Base-by-base conservation (phyloP, 2,329 filamentous ascomycete species). In the Colletotrichum sp. region DNA sequence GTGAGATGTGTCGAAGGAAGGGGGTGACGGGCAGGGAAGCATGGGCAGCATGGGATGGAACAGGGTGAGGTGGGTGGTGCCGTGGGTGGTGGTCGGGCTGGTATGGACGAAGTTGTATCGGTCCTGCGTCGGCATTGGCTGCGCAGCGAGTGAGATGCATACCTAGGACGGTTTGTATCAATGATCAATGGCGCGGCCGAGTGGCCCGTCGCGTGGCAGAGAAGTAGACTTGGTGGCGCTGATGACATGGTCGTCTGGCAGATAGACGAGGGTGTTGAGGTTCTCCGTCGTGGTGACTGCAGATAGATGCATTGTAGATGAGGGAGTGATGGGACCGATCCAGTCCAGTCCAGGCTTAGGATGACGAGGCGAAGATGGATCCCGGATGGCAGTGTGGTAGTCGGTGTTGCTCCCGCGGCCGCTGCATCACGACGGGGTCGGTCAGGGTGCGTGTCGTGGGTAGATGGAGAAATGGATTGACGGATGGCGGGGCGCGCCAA, bases 1-100 rank as follows among this genome's bases (percentile, higher is more conserved):
- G 64, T 34, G 61, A 76, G 74, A 70, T 76, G 66, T 28, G 66
- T 70, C 71, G 36, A 75, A 66, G 66, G 36, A 62, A 52, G 67
- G 56, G 30, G 39, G 64, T 64, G 43, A 73, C 43, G 34, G 60
- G 66, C 56, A 34, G 62, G 28, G 61, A 15, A 64, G 61, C 55
- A 22, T 18, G 28, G 52, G 52, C 52, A 70, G 61, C 60, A 76
- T 74, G 60, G 66, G 71, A 75, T 61, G 74, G 71, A 60, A 74
- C 48, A 62, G 56, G 62, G 55, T 68, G 43, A 22, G 43, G n/a
- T 48, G n/a, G 43, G 43, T 48, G 43, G 43, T 48, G 43, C 43
- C 43, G 43, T 48, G 34, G 39, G 43, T 48, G 43, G 39, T 34
- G 48, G 56, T 12, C 62, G 43, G 48, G 34, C 34, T 48, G 68